Evolutionary conservation across 495 filamentous ascomycete genomes (phyloP).

Genomic region (Podospora pseudopauciseta): DNA sequence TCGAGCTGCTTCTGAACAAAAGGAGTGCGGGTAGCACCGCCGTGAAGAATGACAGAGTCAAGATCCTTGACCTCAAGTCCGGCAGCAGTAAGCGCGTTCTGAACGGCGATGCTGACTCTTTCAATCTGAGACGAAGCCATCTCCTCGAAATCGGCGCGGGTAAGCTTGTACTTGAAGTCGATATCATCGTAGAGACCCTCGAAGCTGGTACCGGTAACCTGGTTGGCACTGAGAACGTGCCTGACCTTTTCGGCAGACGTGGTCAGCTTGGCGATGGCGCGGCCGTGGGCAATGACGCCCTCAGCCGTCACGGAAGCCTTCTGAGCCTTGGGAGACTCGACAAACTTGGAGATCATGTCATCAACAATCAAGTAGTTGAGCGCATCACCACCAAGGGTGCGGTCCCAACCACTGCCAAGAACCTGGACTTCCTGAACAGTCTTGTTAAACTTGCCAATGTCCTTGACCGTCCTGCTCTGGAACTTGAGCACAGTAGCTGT

Average conservation of each 20-base stretch:
- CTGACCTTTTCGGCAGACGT: conserved; percentile 86
- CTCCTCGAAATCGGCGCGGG: conserved; percentile 77
- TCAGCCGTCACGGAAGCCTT: conserved; percentile 57
- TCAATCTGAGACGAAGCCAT: conserved; percentile 65
- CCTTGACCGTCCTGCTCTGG: conserved; percentile 84
- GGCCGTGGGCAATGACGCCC: conserved; percentile 67
- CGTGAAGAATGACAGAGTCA: conserved; percentile 88
- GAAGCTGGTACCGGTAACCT: conserved; percentile 72
- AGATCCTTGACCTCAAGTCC: conserved; percentile 71
- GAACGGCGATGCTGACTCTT: conserved; percentile 64
- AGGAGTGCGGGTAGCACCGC: conserved; percentile 84
- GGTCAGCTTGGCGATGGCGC: conserved; percentile 80
- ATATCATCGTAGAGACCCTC: conserved; percentile 87
- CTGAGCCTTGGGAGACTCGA: conserved; percentile 66
- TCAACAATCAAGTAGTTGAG: conserved; percentile 84
- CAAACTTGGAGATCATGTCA: conserved; percentile 79
- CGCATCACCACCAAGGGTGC: conserved; percentile 81
- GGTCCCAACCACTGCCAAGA: conserved; percentile 83
- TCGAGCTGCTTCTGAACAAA: conserved; percentile 92
- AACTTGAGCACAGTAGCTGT: conserved; percentile 91
- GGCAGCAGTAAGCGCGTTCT: conserved; percentile 70
- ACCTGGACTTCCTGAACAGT: conserved; percentile 90
- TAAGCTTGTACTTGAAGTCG: conserved; percentile 88
- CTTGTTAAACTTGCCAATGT: conserved; percentile 92
- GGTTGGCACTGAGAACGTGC: conserved; percentile 91